Evolutionary conservation across 1,139 yeast species (phyloP).

Genomic region (Suhomyces wounanorum): DNA sequence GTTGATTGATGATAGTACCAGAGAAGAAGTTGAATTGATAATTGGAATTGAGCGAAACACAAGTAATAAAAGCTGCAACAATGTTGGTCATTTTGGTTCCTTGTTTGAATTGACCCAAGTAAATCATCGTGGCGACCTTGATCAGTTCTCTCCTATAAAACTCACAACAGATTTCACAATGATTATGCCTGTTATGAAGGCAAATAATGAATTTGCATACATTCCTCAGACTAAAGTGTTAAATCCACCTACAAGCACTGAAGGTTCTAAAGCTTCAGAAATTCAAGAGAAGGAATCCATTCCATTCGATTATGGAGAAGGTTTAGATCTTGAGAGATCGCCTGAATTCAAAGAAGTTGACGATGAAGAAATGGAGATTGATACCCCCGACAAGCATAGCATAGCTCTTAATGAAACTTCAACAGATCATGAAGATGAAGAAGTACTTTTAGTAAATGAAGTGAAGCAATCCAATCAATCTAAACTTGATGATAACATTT

Average conservation of each 20-base stretch:
- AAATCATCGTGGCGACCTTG: slow-evolving; percentile 18
- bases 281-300: neutral
- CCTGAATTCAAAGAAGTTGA: slow-evolving; percentile 11
- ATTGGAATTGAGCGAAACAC: slow-evolving; percentile 35
- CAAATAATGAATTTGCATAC: slow-evolving; percentile 19
- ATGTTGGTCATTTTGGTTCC: slow-evolving; percentile 21
- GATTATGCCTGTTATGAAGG: slow-evolving; percentile 33
- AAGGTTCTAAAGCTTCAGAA: neutral
- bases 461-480: neutral
- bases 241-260: neutral
- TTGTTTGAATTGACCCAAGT: slow-evolving; percentile 35
- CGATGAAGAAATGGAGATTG: neutral
- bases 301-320: slow-evolving; percentile 1
- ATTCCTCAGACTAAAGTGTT: slow-evolving; percentile 3
- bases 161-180: slow-evolving; percentile 40
- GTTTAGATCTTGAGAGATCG: slow-evolving; percentile 13
- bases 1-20: slow-evolving; percentile 26
- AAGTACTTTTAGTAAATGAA: neutral
- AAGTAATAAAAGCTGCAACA: slow-evolving; percentile 14
- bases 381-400: neutral
- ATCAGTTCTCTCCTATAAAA: slow-evolving; percentile 34
- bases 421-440: neutral
- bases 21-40: slow-evolving; percentile 36
- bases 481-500: slow-evolving; percentile 7
- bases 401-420: neutral